A percentile compares a stretch with the other conserved stretches of the same genome.
phyloP scores from a whole-genome alignment of 2,329 filamentous ascomycete species.

The Colletotrichum chlorophyti region DNA sequence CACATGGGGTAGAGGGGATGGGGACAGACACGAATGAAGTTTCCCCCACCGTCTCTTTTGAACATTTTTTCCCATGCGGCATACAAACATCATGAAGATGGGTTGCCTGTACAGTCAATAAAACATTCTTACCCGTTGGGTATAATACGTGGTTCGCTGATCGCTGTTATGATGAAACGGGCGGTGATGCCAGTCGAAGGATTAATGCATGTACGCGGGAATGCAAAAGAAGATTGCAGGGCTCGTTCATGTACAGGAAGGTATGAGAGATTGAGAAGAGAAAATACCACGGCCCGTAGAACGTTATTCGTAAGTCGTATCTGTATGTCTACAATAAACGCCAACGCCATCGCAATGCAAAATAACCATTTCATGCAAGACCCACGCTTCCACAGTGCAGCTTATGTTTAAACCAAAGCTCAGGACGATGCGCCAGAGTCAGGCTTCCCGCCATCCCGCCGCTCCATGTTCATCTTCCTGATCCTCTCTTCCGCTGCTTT shows the following conservation, averaged over 20 bases:
- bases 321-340: too few relatives aligned
- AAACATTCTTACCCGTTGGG: neutral
- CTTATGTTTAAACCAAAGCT: neutral
- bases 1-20: constrained; percentile 3
- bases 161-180: neutral
- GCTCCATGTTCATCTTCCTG: constrained; percentile 48
- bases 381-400: neutral
- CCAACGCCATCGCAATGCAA: constrained; percentile 23
- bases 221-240: too few relatives aligned
- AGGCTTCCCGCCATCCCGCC: constrained; percentile 30
- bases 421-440: constrained; percentile 21
- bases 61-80: too few relatives aligned
- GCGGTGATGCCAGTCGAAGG: neutral
- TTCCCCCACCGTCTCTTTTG: neutral
- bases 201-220: neutral
- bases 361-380: neutral
- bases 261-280: neutral
- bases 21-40: constrained; percentile 5
- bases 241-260: too few relatives aligned
- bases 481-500: constrained; percentile 74
- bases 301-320: neutral
- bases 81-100: constrained; percentile 9
- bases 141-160: neutral
- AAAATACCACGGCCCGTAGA: neutral
- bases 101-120: neutral